Evolutionary conservation across 345 rosid species (phyloP).

Genomic region (Gossypium australe): DNA sequence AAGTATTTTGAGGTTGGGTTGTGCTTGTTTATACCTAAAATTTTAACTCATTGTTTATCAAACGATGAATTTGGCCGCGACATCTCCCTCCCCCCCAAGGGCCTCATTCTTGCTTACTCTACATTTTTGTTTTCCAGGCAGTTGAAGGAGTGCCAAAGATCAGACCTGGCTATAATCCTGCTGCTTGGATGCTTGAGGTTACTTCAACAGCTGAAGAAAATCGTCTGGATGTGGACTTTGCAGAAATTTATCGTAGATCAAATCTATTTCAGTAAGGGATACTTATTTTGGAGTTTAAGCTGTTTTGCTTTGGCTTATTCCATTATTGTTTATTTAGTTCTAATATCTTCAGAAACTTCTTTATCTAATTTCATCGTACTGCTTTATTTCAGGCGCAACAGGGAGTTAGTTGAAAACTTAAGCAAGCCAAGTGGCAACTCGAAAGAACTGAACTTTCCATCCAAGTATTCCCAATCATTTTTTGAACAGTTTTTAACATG

Average conservation of each 20-base stretch:
- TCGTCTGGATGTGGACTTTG: constrained; percentile 76
- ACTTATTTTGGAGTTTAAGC: constrained; percentile 12
- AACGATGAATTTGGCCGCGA: background rate
- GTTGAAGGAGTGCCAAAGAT: constrained; percentile 85
- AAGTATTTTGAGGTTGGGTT: constrained; percentile 75
- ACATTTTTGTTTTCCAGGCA: constrained; percentile 38
- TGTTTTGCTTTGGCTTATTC: background rate
- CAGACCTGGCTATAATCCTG: constrained; percentile 75
- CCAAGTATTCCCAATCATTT: constrained; percentile 74
- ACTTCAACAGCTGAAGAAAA: constrained; percentile 74
- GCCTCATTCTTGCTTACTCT: constrained; percentile 11
- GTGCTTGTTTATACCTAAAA: constrained; percentile 10
- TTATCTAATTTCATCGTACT: constrained; percentile 4
- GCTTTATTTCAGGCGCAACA: constrained; percentile 49
- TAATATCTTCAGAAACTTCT: constrained; percentile 12
- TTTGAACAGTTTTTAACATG: constrained; percentile 78
- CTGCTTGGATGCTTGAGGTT: constrained; percentile 99
- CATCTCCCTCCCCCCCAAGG: background rate
- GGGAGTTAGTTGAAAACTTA: constrained; percentile 61
- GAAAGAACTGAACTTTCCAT: constrained; percentile 72
- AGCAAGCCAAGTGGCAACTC: constrained; percentile 62
- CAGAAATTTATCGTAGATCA: constrained; percentile 76
- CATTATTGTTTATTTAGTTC: background rate
- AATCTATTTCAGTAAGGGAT: constrained; percentile 58
- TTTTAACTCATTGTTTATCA: constrained; percentile 9